Evolutionary conservation across 2,329 filamentous ascomycete species (phyloP).

Genomic region (Verticillium longisporum): DNA sequence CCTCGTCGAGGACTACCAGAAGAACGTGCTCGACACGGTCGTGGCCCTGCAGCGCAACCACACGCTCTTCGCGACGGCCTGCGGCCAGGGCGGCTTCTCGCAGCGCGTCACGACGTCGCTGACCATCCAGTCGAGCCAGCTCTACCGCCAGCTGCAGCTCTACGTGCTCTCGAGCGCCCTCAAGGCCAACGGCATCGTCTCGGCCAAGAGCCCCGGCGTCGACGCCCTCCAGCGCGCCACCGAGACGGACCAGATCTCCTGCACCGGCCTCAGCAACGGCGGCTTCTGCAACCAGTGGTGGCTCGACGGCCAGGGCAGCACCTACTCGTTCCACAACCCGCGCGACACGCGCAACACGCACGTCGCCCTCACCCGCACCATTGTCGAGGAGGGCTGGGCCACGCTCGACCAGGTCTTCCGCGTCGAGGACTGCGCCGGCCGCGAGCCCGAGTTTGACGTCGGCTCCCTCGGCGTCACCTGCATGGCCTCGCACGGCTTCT

Average conservation of each 20-base stretch:
- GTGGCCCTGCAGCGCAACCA: conserved; percentile 14
- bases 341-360: conserved; percentile 14
- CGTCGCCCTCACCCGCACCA: conserved; percentile 12
- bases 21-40: conserved; percentile 11
- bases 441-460: conserved; percentile 13
- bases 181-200: conserved; percentile 15
- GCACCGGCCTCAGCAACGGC: conserved; percentile 3
- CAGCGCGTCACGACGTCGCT: conserved; percentile 16
- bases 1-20: conserved; percentile 18
- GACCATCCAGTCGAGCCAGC: conserved; percentile 14
- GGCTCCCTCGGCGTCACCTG: conserved; percentile 13
- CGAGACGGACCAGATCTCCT: conserved; percentile 7
- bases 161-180: conserved; percentile 14
- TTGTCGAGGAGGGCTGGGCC: conserved; percentile 16
- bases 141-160: conserved; percentile 15
- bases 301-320: conserved; percentile 14
- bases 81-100: conserved; percentile 15
- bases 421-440: conserved; percentile 15
- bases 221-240: conserved; percentile 13
- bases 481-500: conserved; percentile 15
- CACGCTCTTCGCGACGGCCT: conserved; percentile 13
- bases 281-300: conserved; percentile 15
- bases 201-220: conserved; percentile 13
- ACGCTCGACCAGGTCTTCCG: conserved; percentile 16
- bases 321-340: conserved; percentile 17